A percentile compares a stretch with the other conserved stretches of the same genome.
Conservation (phyloP, 257 asterid species). For the Rauvolfia tetraphylla region DNA sequence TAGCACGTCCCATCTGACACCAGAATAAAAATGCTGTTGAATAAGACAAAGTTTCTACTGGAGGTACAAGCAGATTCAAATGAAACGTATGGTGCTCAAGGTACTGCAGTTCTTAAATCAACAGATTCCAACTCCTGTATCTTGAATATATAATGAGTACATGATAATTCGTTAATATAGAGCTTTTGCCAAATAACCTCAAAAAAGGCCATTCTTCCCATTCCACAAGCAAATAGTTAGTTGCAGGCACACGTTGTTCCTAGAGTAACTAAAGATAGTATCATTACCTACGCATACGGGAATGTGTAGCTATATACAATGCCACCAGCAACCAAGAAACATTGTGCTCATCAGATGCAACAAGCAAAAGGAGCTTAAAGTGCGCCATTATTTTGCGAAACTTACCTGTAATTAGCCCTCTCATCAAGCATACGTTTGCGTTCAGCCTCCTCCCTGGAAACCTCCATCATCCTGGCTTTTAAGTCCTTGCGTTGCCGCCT, state of each 20-base stretch:
- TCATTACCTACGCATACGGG: background rate
- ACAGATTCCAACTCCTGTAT: background rate
- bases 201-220: background rate
- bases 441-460: conserved; percentile 94
- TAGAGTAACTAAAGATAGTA: background rate
- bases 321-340: background rate
- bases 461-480: conserved; percentile 90
- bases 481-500: conserved; percentile 94
- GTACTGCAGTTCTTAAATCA: background rate
- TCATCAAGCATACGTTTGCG: conserved; percentile 92
- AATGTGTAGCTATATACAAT: background rate
- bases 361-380: background rate
- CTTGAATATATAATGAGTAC: background rate
- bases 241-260: background rate
- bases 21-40: background rate
- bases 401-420: conserved; percentile 83
- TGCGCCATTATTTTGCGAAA: background rate
- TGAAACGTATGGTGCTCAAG: background rate
- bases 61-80: background rate
- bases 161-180: background rate
- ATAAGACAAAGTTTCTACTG: background rate
- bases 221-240: background rate
- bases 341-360: background rate
- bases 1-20: background rate
- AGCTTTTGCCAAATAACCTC: background rate